Evolutionary conservation across 495 filamentous ascomycete genomes (phyloP).

Genomic region (Glonium stellatum): DNA sequence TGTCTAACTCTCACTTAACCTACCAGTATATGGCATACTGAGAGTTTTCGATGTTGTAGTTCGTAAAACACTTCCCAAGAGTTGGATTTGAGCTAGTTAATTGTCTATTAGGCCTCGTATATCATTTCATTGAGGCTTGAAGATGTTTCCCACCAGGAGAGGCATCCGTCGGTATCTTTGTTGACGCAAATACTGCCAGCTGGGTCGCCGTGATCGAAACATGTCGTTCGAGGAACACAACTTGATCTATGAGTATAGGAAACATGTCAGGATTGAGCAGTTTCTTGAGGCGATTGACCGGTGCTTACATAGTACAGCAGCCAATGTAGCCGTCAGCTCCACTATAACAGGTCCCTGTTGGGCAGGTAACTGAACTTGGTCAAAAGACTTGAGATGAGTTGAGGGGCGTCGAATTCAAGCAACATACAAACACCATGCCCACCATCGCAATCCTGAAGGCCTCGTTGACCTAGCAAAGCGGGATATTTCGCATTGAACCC

Average conservation of each 20-base stretch:
- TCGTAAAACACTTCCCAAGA: not conserved
- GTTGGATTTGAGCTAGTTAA: not conserved
- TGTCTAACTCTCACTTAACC: not conserved
- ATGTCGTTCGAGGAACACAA: slow-evolving; percentile 20
- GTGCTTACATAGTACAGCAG: slow-evolving; percentile 16
- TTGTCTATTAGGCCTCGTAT: not conserved
- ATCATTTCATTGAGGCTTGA: no score
- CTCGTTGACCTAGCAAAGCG: not conserved
- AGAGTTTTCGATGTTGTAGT: not conserved
- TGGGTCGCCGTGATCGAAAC: slow-evolving; percentile 8
- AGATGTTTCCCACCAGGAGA: slow-evolving; percentile 7
- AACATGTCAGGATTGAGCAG: not conserved
- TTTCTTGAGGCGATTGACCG: no score
- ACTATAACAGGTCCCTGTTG: slow-evolving; percentile 22
- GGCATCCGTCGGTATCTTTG: slow-evolving; percentile 20
- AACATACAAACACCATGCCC: slow-evolving; percentile 1
- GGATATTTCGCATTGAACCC: not conserved
- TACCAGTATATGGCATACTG: not conserved
- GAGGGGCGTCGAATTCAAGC: no score
- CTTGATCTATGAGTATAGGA: slow-evolving; percentile 3
- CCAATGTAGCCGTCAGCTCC: slow-evolving; percentile 11
- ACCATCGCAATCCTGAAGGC: slow-evolving; percentile 1
- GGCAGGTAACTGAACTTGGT: slow-evolving; percentile 12
- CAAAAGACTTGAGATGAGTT: not conserved
- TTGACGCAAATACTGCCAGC: slow-evolving; percentile 8